Evolutionary conservation across 1,284 basidiomycete genomes (phyloP).

Genomic region (Malassezia restricta): DNA sequence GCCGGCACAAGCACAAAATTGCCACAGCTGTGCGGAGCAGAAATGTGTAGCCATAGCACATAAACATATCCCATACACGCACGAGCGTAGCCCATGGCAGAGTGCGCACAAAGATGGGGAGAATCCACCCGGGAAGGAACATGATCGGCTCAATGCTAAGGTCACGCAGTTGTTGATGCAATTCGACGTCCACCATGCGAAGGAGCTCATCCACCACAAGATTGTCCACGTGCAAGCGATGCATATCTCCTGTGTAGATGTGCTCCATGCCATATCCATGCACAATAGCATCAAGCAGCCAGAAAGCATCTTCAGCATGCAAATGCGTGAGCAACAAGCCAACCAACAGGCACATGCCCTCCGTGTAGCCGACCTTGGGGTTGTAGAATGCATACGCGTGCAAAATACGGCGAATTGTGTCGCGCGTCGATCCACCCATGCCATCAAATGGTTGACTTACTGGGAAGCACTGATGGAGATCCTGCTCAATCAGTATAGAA

Average conservation of each 20-base stretch:
- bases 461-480: conserved; percentile 37
- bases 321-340: conserved; percentile 68
- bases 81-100: conserved; percentile 66
- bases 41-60: conserved; percentile 62
- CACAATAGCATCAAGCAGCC: conserved; percentile 61
- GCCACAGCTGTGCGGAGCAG: conserved; percentile 68
- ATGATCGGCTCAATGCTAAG: conserved; percentile 32
- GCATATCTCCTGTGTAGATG: conserved; percentile 62
- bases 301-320: conserved; percentile 82
- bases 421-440: conserved; percentile 24
- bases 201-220: conserved; percentile 64
- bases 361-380: conserved; percentile 46
- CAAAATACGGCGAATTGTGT: conserved; percentile 35
- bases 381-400: conserved; percentile 47
- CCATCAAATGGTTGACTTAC: conserved; percentile 35
- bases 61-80: conserved; percentile 74
- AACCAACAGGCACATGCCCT: conserved; percentile 63
- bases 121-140: conserved; percentile 44
- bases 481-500: conserved; percentile 40
- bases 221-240: conserved; percentile 68
- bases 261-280: conserved; percentile 50
- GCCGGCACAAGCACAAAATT: conserved; percentile 53
- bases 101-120: conserved; percentile 58
- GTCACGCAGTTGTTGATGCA: conserved; percentile 26
- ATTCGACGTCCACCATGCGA: conserved; percentile 56